Conservation (phyloP, 1,139 yeast genomes). For the Debaryomyces robertsiae region DNA sequence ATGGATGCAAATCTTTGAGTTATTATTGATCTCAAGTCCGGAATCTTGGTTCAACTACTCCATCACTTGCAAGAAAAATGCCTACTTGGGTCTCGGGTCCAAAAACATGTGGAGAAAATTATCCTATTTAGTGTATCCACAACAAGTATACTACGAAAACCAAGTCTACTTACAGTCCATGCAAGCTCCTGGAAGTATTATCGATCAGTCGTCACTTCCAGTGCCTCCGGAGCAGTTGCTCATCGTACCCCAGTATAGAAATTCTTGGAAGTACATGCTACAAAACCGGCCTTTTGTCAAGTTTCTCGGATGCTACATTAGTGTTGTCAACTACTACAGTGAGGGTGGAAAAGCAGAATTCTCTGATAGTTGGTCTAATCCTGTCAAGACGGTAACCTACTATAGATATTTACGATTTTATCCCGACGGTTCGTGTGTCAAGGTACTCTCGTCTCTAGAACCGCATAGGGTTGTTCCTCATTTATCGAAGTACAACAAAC, state of each 20-base stretch:
- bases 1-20: conserved; percentile 54
- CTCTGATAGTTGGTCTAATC: conserved; percentile 70
- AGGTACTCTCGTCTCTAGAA: conserved; percentile 65
- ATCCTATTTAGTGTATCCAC: conserved; percentile 57
- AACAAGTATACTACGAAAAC: conserved; percentile 54
- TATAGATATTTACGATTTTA: conserved; percentile 82
- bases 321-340: conserved; percentile 80
- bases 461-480: conserved; percentile 64
- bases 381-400: conserved; percentile 82
- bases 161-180: conserved; percentile 20
- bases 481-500: conserved; percentile 37
- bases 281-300: conserved; percentile 64
- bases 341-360: conserved; percentile 74
- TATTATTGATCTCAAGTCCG: conserved; percentile 53
- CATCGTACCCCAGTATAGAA: conserved; percentile 50
- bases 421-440: conserved; percentile 73
- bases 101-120: conserved; percentile 59
- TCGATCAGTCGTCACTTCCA: conserved; percentile 23
- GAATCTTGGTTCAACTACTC: conserved; percentile 71
- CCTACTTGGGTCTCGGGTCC: conserved; percentile 61
- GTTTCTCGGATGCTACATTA: conserved; percentile 80
- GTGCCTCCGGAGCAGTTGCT: conserved; percentile 45
- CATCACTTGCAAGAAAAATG: conserved; percentile 61
- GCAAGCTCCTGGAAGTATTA: conserved; percentile 1
- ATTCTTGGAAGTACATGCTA: conserved; percentile 58